Evolutionary conservation across 75 land plant genomes (phyloP), one percentile per base, ranked within the genome.

Genomic region (Pinus albicaulis): DNA sequence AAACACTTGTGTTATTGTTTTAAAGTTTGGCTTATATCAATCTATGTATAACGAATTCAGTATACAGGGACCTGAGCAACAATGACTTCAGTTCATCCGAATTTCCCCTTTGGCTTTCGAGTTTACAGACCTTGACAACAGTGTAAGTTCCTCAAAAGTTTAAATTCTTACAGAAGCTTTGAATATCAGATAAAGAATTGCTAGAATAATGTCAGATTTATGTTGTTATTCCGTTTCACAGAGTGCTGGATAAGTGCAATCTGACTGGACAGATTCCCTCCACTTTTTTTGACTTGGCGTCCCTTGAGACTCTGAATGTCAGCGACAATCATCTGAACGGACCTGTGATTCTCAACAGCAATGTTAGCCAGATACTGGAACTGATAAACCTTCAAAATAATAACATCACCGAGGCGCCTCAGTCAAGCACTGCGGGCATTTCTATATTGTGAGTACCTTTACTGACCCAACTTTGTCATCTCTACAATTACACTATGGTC

Each of bases 41-140:
- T 10, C 10, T 4, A 66, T 38, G 3, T 36, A 10, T 66, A 20
- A 34, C 3, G 36, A 7, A 5, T 34, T 66, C 20, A 17, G 38
- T 66, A 14, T 60, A 0, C 77, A 89, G 88, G 68, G 92, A 92
- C 74, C 65, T 89, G 57, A 92, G 92, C 77, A 85, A 87, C 82
- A 92, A 92, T 71, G 53, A 78, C 2, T 89, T 89, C 73, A 82
- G 76, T 56, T 25, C 76, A 70, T 76, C 92, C 36, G 78, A 61
- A 76, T 72, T 75, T 78, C 94, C 89, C 38, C 26, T 6, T 3
- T 92, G 94, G 94, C 78, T 92, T 63, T 72, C 84, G 55, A 81
- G 74, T 12, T 16, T 83, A 53, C 17, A 48, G 44, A 64, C 79
- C 19, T 84, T 92, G 52, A 89, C 89, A 25, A 87, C 81, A 7